A percentile compares a stretch with the other conserved stretches of the same genome.
Conservation (phyloP, 2,329 filamentous ascomycete species). For the Cladosporium sp. region DNA sequence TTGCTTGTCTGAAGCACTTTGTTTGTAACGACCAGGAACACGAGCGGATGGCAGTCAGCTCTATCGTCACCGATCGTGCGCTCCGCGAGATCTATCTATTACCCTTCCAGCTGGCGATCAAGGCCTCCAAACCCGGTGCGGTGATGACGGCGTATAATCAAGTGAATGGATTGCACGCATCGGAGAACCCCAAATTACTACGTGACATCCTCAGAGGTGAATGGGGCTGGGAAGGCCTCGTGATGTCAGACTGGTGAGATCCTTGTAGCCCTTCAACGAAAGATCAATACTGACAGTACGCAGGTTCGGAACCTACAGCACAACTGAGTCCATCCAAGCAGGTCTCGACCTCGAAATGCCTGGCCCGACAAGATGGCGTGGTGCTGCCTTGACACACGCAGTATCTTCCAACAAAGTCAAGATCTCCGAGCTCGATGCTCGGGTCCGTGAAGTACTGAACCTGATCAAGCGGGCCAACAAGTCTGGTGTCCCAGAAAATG, state of each 20-base stretch:
- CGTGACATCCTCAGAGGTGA: constrained; percentile 68
- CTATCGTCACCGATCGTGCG: constrained; percentile 63
- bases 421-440: constrained; percentile 50
- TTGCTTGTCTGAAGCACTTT: constrained; percentile 78
- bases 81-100: constrained; percentile 71
- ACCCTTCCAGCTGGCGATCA: constrained; percentile 70
- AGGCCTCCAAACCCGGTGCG: neutral
- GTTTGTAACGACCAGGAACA: constrained; percentile 75
- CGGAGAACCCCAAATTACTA: constrained; percentile 65
- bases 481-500: constrained; percentile 22
- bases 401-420: constrained; percentile 20
- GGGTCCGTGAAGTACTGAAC: constrained; percentile 60
- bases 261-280: constrained; percentile 49
- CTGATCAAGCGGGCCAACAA: constrained; percentile 50
- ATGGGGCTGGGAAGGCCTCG: constrained; percentile 61
- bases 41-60: constrained; percentile 63
- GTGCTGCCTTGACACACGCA: constrained; percentile 26
- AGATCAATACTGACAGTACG: neutral
- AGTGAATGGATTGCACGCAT: constrained; percentile 69
- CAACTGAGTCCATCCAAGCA: constrained; percentile 64
- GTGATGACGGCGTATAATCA: constrained; percentile 76
- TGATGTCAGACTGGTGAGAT: constrained; percentile 67
- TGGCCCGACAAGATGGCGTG: constrained; percentile 43
- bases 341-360: constrained; percentile 87
- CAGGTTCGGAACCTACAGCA: constrained; percentile 66